Evolutionary conservation across 2,329 filamentous ascomycete genomes (phyloP).

Genomic region (Calonectria honghensis): DNA sequence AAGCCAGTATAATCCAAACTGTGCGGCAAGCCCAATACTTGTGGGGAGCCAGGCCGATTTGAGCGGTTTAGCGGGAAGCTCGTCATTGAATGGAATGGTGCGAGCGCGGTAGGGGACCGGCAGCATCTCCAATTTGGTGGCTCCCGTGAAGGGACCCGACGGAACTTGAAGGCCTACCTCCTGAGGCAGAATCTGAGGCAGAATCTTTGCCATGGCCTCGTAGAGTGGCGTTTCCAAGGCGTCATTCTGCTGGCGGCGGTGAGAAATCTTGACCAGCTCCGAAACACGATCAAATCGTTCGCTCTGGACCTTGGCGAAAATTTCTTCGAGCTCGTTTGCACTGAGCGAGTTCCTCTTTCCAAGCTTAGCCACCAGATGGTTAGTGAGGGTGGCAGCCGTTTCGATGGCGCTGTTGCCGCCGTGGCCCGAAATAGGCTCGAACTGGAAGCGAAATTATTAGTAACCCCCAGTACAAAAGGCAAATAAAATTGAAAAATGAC

Average conservation of each 20-base stretch:
- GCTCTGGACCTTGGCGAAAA: not conserved
- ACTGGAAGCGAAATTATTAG: not conserved
- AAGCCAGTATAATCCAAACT: constrained; percentile 7
- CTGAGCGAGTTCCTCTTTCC: not conserved
- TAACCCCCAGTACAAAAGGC: no score
- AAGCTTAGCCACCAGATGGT: not conserved
- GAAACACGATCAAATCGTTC: constrained; percentile 2
- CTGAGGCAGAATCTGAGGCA: not conserved
- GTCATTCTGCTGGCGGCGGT: not conserved
- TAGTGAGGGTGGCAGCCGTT: constrained; percentile 6
- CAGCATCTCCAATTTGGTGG: not conserved
- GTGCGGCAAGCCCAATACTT: constrained; percentile 2
- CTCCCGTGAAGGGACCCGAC: not conserved
- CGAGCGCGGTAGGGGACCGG: not conserved
- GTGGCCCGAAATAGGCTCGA: constrained; percentile 7
- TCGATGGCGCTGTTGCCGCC: constrained; percentile 21
- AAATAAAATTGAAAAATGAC: not conserved
- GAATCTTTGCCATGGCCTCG: not conserved
- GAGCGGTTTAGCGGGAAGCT: constrained; percentile 3
- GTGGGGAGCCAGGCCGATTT: constrained; percentile 2
- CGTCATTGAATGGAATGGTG: not conserved
- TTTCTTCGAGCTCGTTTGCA: not conserved
- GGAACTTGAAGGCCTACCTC: not conserved
- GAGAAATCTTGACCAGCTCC: not conserved
- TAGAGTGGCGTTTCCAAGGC: not conserved